phyloP scores from a whole-genome alignment of 345 rosid species.

The Euphorbia peplus region DNA sequence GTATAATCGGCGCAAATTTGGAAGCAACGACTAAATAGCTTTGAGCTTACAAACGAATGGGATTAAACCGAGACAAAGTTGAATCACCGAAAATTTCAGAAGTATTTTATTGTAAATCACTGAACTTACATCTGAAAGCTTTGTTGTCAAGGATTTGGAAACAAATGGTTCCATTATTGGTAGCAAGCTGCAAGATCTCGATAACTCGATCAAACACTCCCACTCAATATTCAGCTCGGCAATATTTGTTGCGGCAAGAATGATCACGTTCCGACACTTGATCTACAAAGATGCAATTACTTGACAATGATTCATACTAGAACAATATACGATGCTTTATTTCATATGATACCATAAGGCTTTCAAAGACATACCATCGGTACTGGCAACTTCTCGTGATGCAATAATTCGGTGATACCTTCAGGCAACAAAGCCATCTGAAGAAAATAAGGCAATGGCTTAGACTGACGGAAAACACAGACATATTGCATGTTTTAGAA shows the following conservation, averaged over 20 bases:
- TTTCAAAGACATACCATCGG: constrained; percentile 67
- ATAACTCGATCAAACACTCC: constrained; percentile 69
- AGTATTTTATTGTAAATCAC: background rate
- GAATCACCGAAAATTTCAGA: background rate
- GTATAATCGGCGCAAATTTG: too few relatives aligned
- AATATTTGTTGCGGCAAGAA: constrained; percentile 70
- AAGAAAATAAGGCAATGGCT: constrained; percentile 17
- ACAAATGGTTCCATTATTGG: constrained; percentile 49
- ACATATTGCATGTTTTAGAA: constrained; percentile 2
- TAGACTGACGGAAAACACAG: constrained; percentile 13
- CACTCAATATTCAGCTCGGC: constrained; percentile 77
- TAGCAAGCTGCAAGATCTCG: constrained; percentile 46
- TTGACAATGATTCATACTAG: background rate
- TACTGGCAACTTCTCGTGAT: constrained; percentile 74
- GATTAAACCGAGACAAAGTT: background rate
- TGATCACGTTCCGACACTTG: constrained; percentile 72
- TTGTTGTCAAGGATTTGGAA: constrained; percentile 47
- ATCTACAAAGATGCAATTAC: constrained; percentile 45
- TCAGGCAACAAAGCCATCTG: constrained; percentile 99
- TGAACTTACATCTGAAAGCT: constrained; percentile 61
- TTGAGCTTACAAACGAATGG: background rate
- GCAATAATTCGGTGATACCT: constrained; percentile 87
- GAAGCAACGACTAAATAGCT: constrained; percentile 1
- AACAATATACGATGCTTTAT: background rate
- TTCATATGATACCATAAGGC: background rate